Evolutionary conservation across 176 grass and related monocot species (phyloP).

Genomic region (Aegilops speltoides): DNA sequence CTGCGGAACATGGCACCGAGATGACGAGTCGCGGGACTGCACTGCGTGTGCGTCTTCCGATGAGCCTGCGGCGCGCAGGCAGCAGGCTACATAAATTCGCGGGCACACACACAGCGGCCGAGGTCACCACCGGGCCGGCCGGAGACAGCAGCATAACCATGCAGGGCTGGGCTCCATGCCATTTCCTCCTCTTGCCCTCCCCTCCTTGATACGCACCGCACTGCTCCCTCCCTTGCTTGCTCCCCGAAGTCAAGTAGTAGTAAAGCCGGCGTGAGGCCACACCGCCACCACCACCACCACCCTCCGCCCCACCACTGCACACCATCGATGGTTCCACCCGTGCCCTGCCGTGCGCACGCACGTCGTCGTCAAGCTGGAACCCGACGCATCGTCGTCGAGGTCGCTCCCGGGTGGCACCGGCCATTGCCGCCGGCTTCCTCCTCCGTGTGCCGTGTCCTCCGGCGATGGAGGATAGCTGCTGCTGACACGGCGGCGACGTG

Average conservation of each 20-base stretch:
- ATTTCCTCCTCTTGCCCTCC: slow-evolving; percentile 18
- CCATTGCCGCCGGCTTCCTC: not conserved
- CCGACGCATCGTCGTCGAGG: not conserved
- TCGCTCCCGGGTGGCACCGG: not conserved
- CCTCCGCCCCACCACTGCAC: too few relatives aligned
- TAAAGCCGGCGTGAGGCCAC: not conserved
- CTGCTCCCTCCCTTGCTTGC: slow-evolving; percentile 5
- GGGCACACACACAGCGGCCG: slow-evolving; percentile 7
- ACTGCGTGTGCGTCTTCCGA: not conserved
- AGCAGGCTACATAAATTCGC: slow-evolving; percentile 5
- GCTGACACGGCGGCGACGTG: not conserved
- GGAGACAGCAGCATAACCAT: not conserved
- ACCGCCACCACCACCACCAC: not conserved
- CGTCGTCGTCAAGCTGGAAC: not conserved
- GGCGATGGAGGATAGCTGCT: slow-evolving; percentile 9
- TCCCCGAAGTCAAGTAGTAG: not conserved
- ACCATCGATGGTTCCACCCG: not conserved
- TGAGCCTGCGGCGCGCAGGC: not conserved
- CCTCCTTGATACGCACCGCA: slow-evolving; percentile 4
- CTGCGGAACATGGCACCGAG: not conserved
- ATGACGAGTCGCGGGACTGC: not conserved
- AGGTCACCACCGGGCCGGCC: not conserved
- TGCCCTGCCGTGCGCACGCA: not conserved
- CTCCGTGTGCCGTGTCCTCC: not conserved
- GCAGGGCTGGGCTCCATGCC: slow-evolving; percentile 1